Percentiles rank a stretch among this genome's conserved stretches.
Evolutionary conservation across 257 asterid species (phyloP).

Genomic region (Scutellaria minor): DNA sequence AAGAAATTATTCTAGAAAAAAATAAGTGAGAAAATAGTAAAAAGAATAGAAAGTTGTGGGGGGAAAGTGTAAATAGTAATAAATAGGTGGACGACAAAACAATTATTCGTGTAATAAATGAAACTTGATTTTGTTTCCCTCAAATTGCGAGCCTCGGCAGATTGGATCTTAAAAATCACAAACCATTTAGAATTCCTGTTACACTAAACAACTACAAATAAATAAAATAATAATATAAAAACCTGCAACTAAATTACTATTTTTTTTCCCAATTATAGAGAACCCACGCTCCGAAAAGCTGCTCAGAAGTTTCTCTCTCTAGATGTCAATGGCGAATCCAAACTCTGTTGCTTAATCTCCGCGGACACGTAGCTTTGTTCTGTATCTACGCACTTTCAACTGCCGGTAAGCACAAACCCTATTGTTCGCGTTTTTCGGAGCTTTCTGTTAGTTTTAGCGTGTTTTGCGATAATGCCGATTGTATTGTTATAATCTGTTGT

Average conservation of each 20-base stretch:
- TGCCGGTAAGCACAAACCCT: constrained; percentile 43
- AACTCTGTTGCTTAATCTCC: constrained; percentile 46
- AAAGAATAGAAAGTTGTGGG: background rate
- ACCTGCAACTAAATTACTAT: constrained; percentile 30
- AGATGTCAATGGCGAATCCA: constrained; percentile 60
- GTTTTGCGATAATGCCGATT: constrained; percentile 38
- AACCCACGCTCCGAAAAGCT: constrained; percentile 53
- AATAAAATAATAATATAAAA: constrained; percentile 7
- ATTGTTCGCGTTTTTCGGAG: background rate
- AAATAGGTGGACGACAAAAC: constrained; percentile 36
- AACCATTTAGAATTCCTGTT: constrained; percentile 35
- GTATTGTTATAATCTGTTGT: constrained; percentile 28
- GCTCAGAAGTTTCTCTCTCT: constrained; percentile 51
- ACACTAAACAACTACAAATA: constrained; percentile 27
- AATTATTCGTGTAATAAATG: constrained; percentile 41
- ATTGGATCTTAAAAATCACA: constrained; percentile 44
- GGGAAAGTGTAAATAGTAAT: constrained; percentile 34
- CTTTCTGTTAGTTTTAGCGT: constrained; percentile 4
- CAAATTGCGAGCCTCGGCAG: constrained; percentile 41
- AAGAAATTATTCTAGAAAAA: too few relatives aligned
- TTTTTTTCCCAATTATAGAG: constrained; percentile 48
- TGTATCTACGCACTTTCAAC: constrained; percentile 34
- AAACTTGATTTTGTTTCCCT: constrained; percentile 26
- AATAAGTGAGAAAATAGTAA: background rate
- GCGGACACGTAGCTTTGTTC: constrained; percentile 32